Base-by-base conservation (phyloP, 2,329 filamentous ascomycete species). In the Ploettnerulaceae sp. region DNA sequence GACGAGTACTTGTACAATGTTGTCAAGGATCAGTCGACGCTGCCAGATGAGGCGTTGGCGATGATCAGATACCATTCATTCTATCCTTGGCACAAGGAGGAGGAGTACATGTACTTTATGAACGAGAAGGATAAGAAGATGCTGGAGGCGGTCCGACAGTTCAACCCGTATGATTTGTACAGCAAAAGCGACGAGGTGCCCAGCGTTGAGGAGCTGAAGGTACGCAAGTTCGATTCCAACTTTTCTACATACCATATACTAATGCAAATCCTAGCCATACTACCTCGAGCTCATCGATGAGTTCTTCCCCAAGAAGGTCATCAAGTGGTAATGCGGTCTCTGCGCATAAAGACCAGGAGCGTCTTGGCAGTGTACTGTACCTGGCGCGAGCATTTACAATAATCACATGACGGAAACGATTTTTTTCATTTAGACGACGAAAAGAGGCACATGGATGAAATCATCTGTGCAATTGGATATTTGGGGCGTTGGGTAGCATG, bases 51-150 rank as follows among this genome's bases (percentile, higher is more conserved):
- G 74, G 86, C 84, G 0, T 75, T 95, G 8, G 89, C 89, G 51
- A 95, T 95, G 87, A 93, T 95, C 65, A 41, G 89, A 46, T 95
- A 94, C 69, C 89, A 95, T 70, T 88, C 82, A 5, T 95, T 95
- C 70, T 95, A 95, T 69, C 84, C 89, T 12, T 95, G 89, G 89
- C 89, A 95, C 69, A 79, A 75, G 51, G 82, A 84, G 65, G 84
- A 83, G 45, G 89, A 86, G 5, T 95, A 95, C 69, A 67, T 69
- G 51, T 80, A 88, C 67, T 77, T 95, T 66, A 95, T 95, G 89
- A 77, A 84, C 64, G 81, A 84, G 51, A 84, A 89, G 63, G 89
- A 95, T 59, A 70, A 83, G 66, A 75, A 76, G 59, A 89, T 94
- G 82, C 70, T 94, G 58, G 78, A 79, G 62, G 88, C 88, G 7